Evolutionary conservation across 2,329 filamentous ascomycete species (phyloP), one percentile per base, ranked within the genome.

Genomic region (Penicillium brasilianum): DNA sequence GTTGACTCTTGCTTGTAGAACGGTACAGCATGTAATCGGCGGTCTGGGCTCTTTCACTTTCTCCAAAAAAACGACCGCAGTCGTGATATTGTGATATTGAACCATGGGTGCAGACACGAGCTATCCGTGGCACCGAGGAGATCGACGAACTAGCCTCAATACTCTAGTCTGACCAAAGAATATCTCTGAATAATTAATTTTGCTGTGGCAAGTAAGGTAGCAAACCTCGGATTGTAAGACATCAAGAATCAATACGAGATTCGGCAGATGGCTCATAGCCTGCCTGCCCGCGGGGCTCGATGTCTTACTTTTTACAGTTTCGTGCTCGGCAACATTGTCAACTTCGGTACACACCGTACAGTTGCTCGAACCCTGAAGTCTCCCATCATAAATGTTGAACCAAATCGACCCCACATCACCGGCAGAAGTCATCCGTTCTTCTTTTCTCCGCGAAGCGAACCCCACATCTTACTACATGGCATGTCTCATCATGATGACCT

Each of bases 241-340:
- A 53, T 39, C 20, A 28, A 4, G 20, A 39, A 37, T 25, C 13
- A 53, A 53, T 53, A 53, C 50, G 50, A 53, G 50, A 53, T 50
- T 32, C 16, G 10, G 18, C n/a, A 10, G 16, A 4, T 34, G 28
- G 46, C 28, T 34, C 7, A 4, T 14, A n/a, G 46, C 25, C 28
- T 50, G 28, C 44, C 28, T 50, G 46, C n/a, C 10, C 28, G 7
- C 25, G n/a, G n/a, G 46, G 28, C 16, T 50, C 46, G 8, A n/a
- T 50, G 28, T 50, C 48, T 50, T 50, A 50, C 30, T 34, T 50
- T 32, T 34, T 20, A 34, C 48, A 25, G 8, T 39, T 25, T 36
- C 50, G 50, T 53, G 34, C 39, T 50, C 28, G 30, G 28, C 48
- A 30, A 25, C n/a, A 11, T 39, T 39, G 30, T 52, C 34, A 50